phyloP scores from a whole-genome alignment of 495 filamentous ascomycete genomes.

The Elasticomyces elasticus region DNA sequence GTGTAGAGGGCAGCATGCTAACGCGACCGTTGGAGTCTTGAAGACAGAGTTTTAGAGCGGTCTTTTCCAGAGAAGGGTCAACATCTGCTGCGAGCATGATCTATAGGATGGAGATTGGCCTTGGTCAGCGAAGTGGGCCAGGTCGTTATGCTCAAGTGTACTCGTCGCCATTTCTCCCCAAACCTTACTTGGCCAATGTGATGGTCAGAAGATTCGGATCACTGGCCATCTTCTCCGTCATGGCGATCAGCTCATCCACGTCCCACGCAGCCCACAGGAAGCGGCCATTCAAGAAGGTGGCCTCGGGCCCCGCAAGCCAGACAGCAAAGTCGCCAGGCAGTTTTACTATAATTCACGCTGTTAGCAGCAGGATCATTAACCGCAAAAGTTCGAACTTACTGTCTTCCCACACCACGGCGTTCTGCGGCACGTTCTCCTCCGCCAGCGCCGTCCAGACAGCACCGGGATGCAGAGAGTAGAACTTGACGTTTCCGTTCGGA shows the following conservation, averaged over 20 bases:
- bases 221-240: not conserved
- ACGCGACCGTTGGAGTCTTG: too few species aligned
- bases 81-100: too few species aligned
- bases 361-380: not conserved
- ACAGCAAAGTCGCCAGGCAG: not conserved
- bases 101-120: too few species aligned
- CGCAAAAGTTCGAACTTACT: not conserved
- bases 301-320: not conserved
- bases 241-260: not conserved
- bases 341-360: not conserved
- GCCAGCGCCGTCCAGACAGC: not conserved
- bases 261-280: not conserved
- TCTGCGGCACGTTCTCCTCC: not conserved
- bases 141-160: too few species aligned
- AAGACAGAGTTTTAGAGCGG: too few species aligned
- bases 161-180: not conserved
- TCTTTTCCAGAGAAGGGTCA: too few species aligned
- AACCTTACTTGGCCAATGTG: not conserved
- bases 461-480: not conserved
- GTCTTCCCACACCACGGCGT: not conserved
- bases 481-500: not conserved
- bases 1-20: too few species aligned
- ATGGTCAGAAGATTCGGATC: not conserved
- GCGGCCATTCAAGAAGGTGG: not conserved
- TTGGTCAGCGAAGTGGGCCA: too few species aligned